Conservation (phyloP, 805 yeast genomes). For the Candida loeiensis region DNA sequence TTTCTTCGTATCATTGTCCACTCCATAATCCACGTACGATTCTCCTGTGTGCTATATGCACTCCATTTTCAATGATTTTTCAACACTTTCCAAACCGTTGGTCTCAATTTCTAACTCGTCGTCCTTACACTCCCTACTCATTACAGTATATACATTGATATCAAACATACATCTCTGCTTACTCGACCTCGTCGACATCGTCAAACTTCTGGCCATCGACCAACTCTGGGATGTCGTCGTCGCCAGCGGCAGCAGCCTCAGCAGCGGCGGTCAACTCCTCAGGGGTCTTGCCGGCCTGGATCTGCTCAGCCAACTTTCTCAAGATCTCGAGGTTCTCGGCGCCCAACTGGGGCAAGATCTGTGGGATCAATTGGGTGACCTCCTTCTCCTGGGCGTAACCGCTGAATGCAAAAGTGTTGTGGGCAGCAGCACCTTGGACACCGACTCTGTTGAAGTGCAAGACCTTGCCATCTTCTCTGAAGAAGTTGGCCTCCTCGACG, state of each 20-base stretch:
- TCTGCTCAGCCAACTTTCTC: slow-evolving; percentile 84
- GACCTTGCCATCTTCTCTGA: slow-evolving; percentile 94
- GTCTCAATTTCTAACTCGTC: not conserved
- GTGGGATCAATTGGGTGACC: slow-evolving; percentile 88
- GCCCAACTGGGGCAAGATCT: slow-evolving; percentile 92
- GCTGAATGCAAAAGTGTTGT: slow-evolving; percentile 91
- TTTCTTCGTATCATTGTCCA: too few species aligned
- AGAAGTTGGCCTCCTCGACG: slow-evolving; percentile 96
- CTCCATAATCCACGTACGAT: too few species aligned
- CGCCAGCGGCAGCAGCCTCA: slow-evolving; percentile 39
- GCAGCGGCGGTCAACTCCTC: slow-evolving; percentile 44
- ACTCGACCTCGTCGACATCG: slow-evolving; percentile 41
- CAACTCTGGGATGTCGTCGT: slow-evolving; percentile 71
- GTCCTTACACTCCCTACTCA: slow-evolving; percentile 2
- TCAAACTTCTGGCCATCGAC: slow-evolving; percentile 88
- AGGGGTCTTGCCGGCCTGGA: slow-evolving; percentile 60
- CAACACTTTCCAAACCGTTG: too few species aligned
- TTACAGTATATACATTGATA: slow-evolving; percentile 8
- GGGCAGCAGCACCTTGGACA: slow-evolving; percentile 86
- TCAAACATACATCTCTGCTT: not conserved
- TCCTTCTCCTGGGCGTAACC: slow-evolving; percentile 94
- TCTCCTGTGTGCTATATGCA: too few species aligned
- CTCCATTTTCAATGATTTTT: too few species aligned
- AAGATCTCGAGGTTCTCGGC: slow-evolving; percentile 90
- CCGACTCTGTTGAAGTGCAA: slow-evolving; percentile 95